phyloP scores from a whole-genome alignment of 495 filamentous ascomycete species.

The Podospora sp. region DNA sequence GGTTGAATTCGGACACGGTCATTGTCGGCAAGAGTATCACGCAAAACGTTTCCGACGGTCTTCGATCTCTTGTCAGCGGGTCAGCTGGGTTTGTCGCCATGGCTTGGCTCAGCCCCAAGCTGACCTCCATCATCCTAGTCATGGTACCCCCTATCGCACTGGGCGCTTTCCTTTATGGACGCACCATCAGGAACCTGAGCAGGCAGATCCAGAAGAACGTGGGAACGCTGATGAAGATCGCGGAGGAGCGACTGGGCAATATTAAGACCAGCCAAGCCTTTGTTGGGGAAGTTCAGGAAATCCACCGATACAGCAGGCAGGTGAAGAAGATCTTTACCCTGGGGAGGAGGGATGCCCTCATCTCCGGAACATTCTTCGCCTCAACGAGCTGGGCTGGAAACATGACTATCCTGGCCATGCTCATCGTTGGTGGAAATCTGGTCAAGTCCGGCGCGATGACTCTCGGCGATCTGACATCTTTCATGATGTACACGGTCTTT shows the following conservation, averaged over 20 bases:
- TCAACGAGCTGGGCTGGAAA: slow-evolving; percentile 88
- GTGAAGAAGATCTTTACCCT: slow-evolving; percentile 88
- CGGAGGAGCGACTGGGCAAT: slow-evolving; percentile 92
- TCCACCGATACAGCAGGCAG: slow-evolving; percentile 86
- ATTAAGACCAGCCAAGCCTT: slow-evolving; percentile 96
- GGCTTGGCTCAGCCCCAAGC: slow-evolving; percentile 88
- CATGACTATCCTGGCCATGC: slow-evolving; percentile 89
- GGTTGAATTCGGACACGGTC: slow-evolving; percentile 92
- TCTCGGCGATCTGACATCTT: slow-evolving; percentile 92
- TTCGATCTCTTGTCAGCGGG: slow-evolving; percentile 85
- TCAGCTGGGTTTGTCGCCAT: slow-evolving; percentile 85
- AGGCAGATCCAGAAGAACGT: slow-evolving; percentile 90
- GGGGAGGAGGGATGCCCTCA: slow-evolving; percentile 80
- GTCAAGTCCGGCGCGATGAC: slow-evolving; percentile 83
- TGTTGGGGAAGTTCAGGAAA: slow-evolving; percentile 87
- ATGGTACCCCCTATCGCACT: slow-evolving; percentile 93
- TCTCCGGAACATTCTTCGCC: slow-evolving; percentile 90
- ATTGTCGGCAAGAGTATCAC: slow-evolving; percentile 98
- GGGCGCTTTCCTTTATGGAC: slow-evolving; percentile 87
- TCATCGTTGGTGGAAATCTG: slow-evolving; percentile 88
- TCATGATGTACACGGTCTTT: slow-evolving; percentile 97
- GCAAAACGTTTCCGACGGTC: slow-evolving; percentile 92
- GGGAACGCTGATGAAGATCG: slow-evolving; percentile 90
- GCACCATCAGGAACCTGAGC: slow-evolving; percentile 81
- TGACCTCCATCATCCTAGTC: slow-evolving; percentile 81